Evolutionary conservation across 2,329 filamentous ascomycete genomes (phyloP), one percentile per base, ranked within the genome.

Genomic region (Gremmenia infestans): DNA sequence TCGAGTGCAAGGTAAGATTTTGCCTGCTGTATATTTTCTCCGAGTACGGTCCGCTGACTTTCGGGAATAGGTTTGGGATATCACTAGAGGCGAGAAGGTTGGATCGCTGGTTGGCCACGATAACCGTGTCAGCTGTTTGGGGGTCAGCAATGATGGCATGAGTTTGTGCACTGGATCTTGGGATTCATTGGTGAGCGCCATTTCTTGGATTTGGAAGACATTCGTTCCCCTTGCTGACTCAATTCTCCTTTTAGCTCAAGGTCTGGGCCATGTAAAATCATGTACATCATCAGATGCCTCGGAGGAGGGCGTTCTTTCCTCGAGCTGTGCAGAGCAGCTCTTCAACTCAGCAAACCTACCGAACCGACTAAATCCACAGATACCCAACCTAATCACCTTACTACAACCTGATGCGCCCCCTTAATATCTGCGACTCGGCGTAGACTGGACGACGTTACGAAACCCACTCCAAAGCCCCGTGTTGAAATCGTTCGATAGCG

Each of bases 161-260:
- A 97, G 93, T 79, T 81, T 99, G 78, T 97, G 94, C 83, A 99
- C 94, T 70, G 94, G 94, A 74, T 99, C 94, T 66, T 99, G 94
- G 94, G 94, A 99, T 78, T 97, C 94, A 69, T 82, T 96, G 81
- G 94, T 97, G 83, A 78, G 91, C 82, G 37, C 46, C 43, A 6
- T 22, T 45, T 17, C n/a, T 22, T 45, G 17, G 11, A 45, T 45
- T 45, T 22, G 14, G 19, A 43, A 19, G 17, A 11, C 12, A 12
- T 3, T 5, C 17, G 2, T 42, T 25, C 9, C 28, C 9, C 9
- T 14, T 45, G 54, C 63, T 53, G 19, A 53, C 40, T 53, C 52
- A 54, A 36, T 25, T 35, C 49, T 42, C 61, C 17, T 54, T 69
- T 58, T 61, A 92, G 89, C 86, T 93, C 74, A 92, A 91, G 82